These are phyloP conservation scores for Selenicereus undatus DNA, from an alignment of 148 eudicot genomes.

Conservation along the genomic window DNA sequence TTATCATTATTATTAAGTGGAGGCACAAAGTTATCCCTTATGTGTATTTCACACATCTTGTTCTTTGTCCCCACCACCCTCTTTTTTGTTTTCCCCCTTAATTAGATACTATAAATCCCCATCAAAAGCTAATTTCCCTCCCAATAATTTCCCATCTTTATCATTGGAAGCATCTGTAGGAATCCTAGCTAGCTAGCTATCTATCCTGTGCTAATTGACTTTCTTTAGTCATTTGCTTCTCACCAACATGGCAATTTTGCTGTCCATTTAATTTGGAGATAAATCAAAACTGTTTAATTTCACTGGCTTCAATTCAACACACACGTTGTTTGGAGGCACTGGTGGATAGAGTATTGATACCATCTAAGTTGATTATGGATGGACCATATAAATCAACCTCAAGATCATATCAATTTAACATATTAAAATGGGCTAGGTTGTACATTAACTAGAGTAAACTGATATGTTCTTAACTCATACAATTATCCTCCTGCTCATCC, in stretches of 20 bases:
- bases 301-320: neutral
- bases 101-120: constrained; percentile 8
- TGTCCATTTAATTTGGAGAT: neutral
- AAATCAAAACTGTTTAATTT: neutral
- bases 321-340: neutral
- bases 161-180: neutral
- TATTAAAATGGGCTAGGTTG: too few species aligned
- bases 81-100: neutral
- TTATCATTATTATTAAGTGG: constrained; percentile 18
- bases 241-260: neutral
- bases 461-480: too few species aligned
- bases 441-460: too few species aligned
- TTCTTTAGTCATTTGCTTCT: neutral
- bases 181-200: neutral
- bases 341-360: neutral
- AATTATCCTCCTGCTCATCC: too few species aligned
- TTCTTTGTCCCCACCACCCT: neutral
- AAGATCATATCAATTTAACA: too few species aligned
- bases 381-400: too few species aligned
- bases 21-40: constrained; percentile 31
- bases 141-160: constrained; percentile 21
- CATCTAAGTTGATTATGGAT: too few species aligned
- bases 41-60: constrained; percentile 28
- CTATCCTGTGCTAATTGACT: neutral
- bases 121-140: constrained; percentile 17